Evolutionary conservation across 257 asterid species (phyloP).

Genomic region (Solanum bukasovii): DNA sequence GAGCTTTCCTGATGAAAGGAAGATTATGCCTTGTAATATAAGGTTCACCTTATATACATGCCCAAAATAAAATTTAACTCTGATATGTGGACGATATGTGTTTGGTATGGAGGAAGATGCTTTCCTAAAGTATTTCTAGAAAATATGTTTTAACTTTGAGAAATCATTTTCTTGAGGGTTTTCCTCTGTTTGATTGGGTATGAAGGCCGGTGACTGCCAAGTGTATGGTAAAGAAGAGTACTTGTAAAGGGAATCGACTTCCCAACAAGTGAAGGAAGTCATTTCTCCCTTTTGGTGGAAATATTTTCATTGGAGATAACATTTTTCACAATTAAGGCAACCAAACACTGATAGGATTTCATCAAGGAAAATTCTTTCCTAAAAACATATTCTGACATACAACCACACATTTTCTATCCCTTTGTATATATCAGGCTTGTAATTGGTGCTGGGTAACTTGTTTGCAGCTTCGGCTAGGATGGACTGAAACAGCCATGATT

Average conservation of each 20-base stretch:
- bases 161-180: not conserved
- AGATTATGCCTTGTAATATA: not conserved
- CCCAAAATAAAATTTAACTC: not conserved
- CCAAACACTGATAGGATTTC: not conserved
- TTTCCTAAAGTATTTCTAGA: not conserved
- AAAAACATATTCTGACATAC: not conserved
- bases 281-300: not conserved
- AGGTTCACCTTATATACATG: not conserved
- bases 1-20: not conserved
- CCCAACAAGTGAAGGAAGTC: not conserved
- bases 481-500: slow-evolving; percentile 87
- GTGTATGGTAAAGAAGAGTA: not conserved
- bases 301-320: not conserved
- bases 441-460: slow-evolving; percentile 1
- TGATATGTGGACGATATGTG: not conserved
- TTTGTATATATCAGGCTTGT: not conserved
- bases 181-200: not conserved
- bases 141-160: not conserved
- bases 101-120: not conserved
- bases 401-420: not conserved
- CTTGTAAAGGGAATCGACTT: not conserved
- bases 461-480: slow-evolving; percentile 65
- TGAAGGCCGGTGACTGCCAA: not conserved
- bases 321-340: not conserved
- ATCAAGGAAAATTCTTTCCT: not conserved